Evolutionary conservation across 2,329 filamentous ascomycete genomes (phyloP).

Genomic region (Aspergillus fructus): DNA sequence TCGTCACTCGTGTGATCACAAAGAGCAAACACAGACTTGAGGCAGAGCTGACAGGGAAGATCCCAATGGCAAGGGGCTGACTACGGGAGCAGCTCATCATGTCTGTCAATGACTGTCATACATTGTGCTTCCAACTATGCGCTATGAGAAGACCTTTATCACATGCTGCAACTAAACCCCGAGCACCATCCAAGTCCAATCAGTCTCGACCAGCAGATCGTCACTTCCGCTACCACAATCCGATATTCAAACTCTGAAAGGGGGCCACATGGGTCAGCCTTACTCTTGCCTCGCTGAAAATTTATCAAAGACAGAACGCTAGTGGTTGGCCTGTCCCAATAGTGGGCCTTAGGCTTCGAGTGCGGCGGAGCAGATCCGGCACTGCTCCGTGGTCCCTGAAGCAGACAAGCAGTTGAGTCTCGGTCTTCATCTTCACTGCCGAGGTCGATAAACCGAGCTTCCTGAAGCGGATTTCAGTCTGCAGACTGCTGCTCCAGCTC

Average conservation of each 20-base stretch:
- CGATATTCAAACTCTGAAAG: not conserved
- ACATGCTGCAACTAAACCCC: too few species aligned
- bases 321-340: not conserved
- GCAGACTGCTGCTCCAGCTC: conserved; percentile 29
- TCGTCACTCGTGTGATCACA: not conserved
- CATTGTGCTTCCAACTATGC: not conserved
- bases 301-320: not conserved
- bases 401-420: not conserved
- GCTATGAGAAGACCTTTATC: not conserved
- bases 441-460: not conserved
- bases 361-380: conserved; percentile 1
- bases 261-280: conserved; percentile 6
- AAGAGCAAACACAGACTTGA: not conserved
- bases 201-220: conserved; percentile 1
- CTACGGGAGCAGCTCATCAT: too few species aligned
- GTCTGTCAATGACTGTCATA: too few species aligned
- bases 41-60: not conserved
- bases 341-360: not conserved
- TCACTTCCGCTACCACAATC: not conserved
- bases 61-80: too few species aligned
- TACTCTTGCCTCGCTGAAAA: not conserved
- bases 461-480: not conserved
- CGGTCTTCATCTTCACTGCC: not conserved
- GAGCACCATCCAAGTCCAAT: not conserved
- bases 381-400: not conserved